Percentiles rank a stretch among this genome's conserved stretches.
These are phyloP conservation scores for Angophora floribunda DNA, from an alignment of 345 rosid species.

Conservation along the genomic window DNA sequence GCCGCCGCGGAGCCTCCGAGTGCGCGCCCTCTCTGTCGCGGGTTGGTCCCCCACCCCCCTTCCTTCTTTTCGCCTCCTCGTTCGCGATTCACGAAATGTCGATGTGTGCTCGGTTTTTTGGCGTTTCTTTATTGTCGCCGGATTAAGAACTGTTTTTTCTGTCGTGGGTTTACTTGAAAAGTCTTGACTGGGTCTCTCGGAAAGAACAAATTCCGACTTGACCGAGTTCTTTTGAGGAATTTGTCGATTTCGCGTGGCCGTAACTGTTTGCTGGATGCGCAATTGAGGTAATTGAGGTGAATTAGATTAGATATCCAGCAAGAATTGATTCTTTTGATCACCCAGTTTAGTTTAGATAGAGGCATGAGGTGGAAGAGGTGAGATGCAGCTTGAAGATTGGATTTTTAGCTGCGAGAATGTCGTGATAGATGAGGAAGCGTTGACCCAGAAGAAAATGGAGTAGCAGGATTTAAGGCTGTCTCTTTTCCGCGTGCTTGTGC, in stretches of 20 bases:
- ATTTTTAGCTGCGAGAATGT: neutral
- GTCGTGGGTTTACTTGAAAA: neutral
- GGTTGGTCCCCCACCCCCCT: neutral
- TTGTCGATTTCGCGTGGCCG: neutral
- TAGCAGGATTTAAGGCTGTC: neutral
- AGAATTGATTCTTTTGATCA: neutral
- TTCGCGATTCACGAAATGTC: neutral
- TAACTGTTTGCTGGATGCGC: neutral
- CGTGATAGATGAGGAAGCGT: neutral
- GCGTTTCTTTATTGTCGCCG: neutral
- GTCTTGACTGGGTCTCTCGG: neutral
- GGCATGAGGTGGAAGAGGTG: neutral
- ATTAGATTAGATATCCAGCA: neutral
- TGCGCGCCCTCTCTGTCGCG: slow-evolving; percentile 1
- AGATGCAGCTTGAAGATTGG: neutral
- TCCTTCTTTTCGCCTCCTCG: neutral
- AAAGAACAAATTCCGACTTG: neutral
- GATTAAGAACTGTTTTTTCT: neutral
- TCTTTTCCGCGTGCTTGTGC: neutral
- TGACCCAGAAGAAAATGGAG: neutral
- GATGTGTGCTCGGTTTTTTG: neutral
- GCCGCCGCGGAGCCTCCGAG: neutral
- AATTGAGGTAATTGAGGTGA: neutral
- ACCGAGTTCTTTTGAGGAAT: neutral
- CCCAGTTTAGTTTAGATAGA: neutral